A percentile compares a stretch with the other conserved stretches of the same genome.
Evolutionary conservation across 2,329 filamentous ascomycete species (phyloP).

Genomic region (Erysiphe pulchra): DNA sequence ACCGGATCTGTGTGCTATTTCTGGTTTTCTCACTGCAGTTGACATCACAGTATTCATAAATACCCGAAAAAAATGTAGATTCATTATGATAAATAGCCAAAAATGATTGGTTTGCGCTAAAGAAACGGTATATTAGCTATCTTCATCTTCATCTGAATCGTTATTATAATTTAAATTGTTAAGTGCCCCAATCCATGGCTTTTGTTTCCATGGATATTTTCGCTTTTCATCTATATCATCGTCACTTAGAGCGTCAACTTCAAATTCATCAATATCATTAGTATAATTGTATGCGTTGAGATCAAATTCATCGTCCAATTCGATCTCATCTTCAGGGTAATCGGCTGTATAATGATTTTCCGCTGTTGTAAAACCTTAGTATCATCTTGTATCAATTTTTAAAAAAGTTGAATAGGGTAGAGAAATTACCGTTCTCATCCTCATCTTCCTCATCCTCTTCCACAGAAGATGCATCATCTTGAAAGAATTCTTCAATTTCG

Average conservation of each 20-base stretch:
- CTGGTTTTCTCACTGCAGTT: too few relatives aligned
- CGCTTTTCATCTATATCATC: conserved; percentile 7
- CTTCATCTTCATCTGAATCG: neutral
- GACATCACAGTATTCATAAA: neutral
- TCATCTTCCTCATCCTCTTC: conserved; percentile 39
- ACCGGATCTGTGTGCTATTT: too few relatives aligned
- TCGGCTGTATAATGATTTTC: conserved; percentile 60
- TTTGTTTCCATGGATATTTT: conserved; percentile 9
- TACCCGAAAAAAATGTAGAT: neutral
- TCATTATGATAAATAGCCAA: neutral
- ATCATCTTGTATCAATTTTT: neutral
- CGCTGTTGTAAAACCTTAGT: conserved; percentile 18
- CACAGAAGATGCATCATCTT: conserved; percentile 32
- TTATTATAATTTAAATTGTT: conserved; percentile 2
- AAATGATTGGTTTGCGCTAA: neutral
- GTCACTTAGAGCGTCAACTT: conserved; percentile 1
- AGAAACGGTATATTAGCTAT: neutral
- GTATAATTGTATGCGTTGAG: conserved; percentile 26
- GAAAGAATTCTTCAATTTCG: conserved; percentile 30
- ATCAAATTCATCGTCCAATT: conserved; percentile 40
- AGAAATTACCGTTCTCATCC: conserved; percentile 32
- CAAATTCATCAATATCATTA: conserved; percentile 12
- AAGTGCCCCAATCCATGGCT: neutral
- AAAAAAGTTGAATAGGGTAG: neutral
- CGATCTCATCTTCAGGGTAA: conserved; percentile 58